Evolutionary conservation across 257 asterid genomes (phyloP), one percentile per base, ranked within the genome.

Genomic region (Orobanche coerulescens): DNA sequence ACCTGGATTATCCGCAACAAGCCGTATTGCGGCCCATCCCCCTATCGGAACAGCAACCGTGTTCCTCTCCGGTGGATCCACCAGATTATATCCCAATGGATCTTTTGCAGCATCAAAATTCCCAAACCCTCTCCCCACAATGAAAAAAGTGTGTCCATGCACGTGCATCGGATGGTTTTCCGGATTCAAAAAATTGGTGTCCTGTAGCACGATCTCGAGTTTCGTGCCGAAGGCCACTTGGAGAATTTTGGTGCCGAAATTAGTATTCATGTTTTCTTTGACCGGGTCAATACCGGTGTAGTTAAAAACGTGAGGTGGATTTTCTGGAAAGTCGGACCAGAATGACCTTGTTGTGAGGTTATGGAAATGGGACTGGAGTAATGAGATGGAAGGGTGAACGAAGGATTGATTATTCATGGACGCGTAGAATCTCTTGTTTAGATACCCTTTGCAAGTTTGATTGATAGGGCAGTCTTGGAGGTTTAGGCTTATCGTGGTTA

Each of bases 31-130:
- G 0, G 94, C 94, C 95, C 95, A 90, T 59, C 97, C 97, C 2
- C 92, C 95, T 14, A 76, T 26, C n/a, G 97, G 95, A 14, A 90
- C 97, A 0, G 80, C 92, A 71, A 90, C 88, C 19, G 95, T 90
- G 69, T 90, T 86, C 71, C 95, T 81, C 78, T 84, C 94, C 5
- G 92, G 88, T 1, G 97, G 97, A 58, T 86, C 90, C 24, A 77
- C 78, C 2, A 86, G 76, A 62, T 90, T 86, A 65, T 80, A 82
- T 4, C 40, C 13, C 0, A 0, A 8, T 0, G 84, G 82, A 73
- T 84, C 92, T 72, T 63, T 69, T 1, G 37, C 64, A 0, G 15
- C 70, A 37, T 86, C 74, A 34, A 66, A 89, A 64, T 89, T 89
- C 11, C 95, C 95, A 18, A 86, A 86, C 43, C 95, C 95, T 64